Evolutionary conservation across 2,329 filamentous ascomycete species (phyloP).

Genomic region (Xylaria polymorpha): DNA sequence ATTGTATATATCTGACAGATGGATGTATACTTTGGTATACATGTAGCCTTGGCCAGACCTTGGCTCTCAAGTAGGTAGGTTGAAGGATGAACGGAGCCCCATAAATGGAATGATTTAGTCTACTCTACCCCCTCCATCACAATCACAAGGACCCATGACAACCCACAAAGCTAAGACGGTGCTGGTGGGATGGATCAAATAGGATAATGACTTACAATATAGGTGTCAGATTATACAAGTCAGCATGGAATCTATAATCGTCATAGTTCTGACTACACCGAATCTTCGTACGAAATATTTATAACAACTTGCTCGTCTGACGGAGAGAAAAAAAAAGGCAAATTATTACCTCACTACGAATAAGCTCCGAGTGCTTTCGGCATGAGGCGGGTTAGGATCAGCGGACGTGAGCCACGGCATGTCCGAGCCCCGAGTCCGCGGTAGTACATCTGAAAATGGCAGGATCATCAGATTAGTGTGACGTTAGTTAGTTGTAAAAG

Average conservation of each 20-base stretch:
- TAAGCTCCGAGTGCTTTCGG: not conserved
- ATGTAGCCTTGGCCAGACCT: not conserved
- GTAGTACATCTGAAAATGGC: not conserved
- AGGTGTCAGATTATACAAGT: not conserved
- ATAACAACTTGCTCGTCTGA: not conserved
- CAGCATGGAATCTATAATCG: not conserved
- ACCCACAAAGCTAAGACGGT: too few relatives aligned
- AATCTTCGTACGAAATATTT: not conserved
- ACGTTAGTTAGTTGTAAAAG: not conserved
- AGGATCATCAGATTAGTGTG: not conserved
- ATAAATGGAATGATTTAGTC: not conserved
- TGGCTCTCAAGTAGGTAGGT: too few relatives aligned
- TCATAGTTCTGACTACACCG: not conserved
- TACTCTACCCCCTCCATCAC: slow-evolving; percentile 3
- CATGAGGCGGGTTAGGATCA: not conserved
- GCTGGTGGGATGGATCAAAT: too few relatives aligned
- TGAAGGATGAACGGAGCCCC: not conserved
- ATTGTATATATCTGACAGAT: too few relatives aligned
- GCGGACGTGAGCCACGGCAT: not conserved
- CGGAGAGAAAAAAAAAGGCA: not conserved
- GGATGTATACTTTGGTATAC: slow-evolving; percentile 8
- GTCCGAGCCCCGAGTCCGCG: not conserved
- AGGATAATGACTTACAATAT: too few relatives aligned
- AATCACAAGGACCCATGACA: not conserved
- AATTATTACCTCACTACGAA: not conserved